Base-by-base conservation (phyloP, 23 red algal species). In the Agarophyton chilense region DNA sequence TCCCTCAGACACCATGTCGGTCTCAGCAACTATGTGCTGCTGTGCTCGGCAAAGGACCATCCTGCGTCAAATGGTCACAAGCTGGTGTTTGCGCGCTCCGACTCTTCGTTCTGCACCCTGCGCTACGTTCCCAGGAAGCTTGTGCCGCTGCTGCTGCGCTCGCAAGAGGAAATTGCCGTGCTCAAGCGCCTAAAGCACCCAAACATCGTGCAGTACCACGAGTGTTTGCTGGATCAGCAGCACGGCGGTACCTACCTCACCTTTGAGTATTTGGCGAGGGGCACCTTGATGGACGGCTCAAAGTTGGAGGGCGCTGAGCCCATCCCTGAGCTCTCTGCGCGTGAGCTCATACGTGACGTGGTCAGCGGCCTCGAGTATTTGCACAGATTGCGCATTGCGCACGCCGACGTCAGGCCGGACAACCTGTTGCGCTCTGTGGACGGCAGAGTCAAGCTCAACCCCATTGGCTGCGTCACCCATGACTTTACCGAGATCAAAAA, bases 341-440 rank as follows among this genome's bases (percentile, higher is more conserved):
- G 93, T 10, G 77, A 90, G 35, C 32, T 88, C 4, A 87, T 98
- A 31, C 74, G 77, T 19, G 92, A 95, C 44, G 52, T 98, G 11
- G 77, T 98, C 44, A 89, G 53, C 71, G 96, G 81, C 2, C 54
- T 95, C 8, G 85, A 81, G 31, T 95, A 95, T 62, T 62, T 95
- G 66, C 96, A 98, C 86, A 34, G 76, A 33, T 36, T 86, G 36
- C 82, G 96, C 21, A 95, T 98, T 79, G 86, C 92, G 16, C 96
- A 98, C 81, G 90, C 87, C 1, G 96, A 98, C 71, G 65, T 98
- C 12, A 66, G 92, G 26, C 96, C 96, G 52, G 86, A 95, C 32
- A 95, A 95, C 68, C 49, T 98, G 63, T 79, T 98, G 36, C 76
- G 93, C 29, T 81, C 75, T 45, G 94, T 87, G 19, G 75, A 93